A percentile compares a stretch with the other conserved stretches of the same genome.
phyloP scores from a whole-genome alignment of 257 asterid genomes.

The Solanum chiquidenum region DNA sequence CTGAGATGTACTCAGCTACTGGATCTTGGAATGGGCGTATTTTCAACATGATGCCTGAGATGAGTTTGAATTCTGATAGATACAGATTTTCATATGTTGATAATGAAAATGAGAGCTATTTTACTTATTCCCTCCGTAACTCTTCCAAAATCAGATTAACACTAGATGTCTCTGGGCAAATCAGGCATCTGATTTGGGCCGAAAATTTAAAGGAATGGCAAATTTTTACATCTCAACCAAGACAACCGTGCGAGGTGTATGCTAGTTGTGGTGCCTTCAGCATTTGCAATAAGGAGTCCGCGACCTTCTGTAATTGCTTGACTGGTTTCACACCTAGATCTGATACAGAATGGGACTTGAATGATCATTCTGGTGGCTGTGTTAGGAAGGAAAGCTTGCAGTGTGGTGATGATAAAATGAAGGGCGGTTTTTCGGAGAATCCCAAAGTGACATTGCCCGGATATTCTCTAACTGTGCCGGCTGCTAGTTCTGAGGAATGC shows the following conservation, averaged over 20 bases:
- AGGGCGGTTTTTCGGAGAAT: not conserved
- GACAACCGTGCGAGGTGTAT: slow-evolving; percentile 44
- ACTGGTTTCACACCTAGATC: slow-evolving; percentile 20
- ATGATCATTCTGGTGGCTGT: slow-evolving; percentile 37
- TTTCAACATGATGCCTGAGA: slow-evolving; percentile 21
- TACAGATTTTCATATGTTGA: slow-evolving; percentile 23
- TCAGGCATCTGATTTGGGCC: slow-evolving; percentile 24
- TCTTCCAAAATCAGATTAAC: slow-evolving; percentile 21
- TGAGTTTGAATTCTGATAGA: slow-evolving; percentile 25
- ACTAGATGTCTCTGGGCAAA: slow-evolving; percentile 42
- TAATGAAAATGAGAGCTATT: slow-evolving; percentile 26
- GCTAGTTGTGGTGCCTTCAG: slow-evolving; percentile 47
- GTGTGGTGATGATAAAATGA: not conserved
- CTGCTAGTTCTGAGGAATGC: not conserved
- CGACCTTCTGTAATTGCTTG: slow-evolving; percentile 35
- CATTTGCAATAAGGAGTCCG: slow-evolving; percentile 27
- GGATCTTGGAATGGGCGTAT: slow-evolving; percentile 6
- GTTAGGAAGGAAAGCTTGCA: not conserved
- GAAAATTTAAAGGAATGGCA: slow-evolving; percentile 17
- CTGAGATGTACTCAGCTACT: not conserved
- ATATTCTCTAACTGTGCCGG: not conserved
- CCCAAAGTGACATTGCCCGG: not conserved
- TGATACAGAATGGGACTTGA: slow-evolving; percentile 26
- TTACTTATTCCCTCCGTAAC: slow-evolving; percentile 30
- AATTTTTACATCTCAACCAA: slow-evolving; percentile 40